Evolutionary conservation across 257 asterid species (phyloP).

Genomic region (Solanum sejunctum): DNA sequence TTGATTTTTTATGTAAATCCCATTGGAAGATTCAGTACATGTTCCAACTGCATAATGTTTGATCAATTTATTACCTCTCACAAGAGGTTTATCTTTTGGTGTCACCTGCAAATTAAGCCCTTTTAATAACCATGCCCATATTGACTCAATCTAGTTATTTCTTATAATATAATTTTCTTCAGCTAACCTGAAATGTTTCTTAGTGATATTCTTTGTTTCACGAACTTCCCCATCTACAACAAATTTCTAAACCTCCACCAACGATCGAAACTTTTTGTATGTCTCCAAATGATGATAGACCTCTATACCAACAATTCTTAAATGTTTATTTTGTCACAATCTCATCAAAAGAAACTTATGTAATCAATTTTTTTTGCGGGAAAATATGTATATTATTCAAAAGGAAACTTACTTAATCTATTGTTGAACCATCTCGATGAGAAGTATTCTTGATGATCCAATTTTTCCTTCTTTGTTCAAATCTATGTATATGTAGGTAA

Average conservation of each 20-base stretch:
- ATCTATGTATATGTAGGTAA: too few relatives aligned
- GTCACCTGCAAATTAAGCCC: neutral
- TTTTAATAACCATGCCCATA: neutral
- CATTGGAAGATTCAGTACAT: neutral
- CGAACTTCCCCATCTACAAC: neutral
- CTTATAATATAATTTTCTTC: too few relatives aligned
- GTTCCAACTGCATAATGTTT: too few relatives aligned
- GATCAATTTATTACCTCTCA: neutral
- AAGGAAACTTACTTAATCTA: neutral
- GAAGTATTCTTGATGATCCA: neutral
- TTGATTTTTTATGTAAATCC: neutral
- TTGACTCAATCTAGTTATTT: neutral
- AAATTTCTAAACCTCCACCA: too few relatives aligned
- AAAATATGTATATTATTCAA: too few relatives aligned
- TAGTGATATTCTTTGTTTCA: neutral
- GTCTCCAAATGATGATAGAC: neutral
- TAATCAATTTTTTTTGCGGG: too few relatives aligned
- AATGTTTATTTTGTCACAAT: too few relatives aligned
- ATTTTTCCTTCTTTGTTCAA: neutral
- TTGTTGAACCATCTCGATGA: neutral
- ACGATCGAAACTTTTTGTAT: neutral
- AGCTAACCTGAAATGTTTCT: neutral
- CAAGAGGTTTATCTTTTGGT: neutral
- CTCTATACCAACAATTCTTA: neutral
- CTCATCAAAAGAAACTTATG: neutral